Percentiles rank a stretch among this genome's conserved stretches.
These are phyloP conservation scores for Septoria petroselini DNA, from an alignment of 2,329 filamentous ascomycete genomes.

Conservation along the genomic window DNA sequence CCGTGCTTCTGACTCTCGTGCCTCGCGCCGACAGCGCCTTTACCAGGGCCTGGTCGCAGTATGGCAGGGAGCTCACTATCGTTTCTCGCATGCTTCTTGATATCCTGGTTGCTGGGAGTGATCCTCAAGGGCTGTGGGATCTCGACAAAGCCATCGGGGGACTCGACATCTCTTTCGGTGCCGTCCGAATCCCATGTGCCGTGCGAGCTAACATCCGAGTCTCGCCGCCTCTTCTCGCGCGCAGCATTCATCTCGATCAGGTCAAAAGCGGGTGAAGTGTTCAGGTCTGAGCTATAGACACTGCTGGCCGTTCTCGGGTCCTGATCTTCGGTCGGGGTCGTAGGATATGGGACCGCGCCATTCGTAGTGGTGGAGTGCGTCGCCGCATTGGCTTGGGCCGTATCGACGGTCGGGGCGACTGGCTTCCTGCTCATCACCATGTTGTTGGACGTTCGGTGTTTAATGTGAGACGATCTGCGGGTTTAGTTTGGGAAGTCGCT, in stretches of 20 bases:
- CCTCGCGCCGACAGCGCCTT: constrained; percentile 14
- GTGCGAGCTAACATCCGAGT: constrained; percentile 39
- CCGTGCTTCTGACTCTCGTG: constrained; percentile 25
- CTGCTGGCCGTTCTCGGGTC: constrained; percentile 29
- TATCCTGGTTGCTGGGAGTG: constrained; percentile 25
- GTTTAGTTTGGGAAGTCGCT: not conserved
- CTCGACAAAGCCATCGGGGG: constrained; percentile 24
- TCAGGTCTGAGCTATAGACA: constrained; percentile 38
- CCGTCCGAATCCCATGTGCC: constrained; percentile 38
- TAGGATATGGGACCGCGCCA: constrained; percentile 47
- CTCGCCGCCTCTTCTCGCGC: constrained; percentile 29
- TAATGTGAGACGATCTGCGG: not conserved
- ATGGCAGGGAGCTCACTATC: constrained; percentile 30
- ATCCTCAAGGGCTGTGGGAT: constrained; percentile 34
- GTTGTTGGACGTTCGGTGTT: constrained; percentile 29
- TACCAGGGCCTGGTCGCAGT: constrained; percentile 30
- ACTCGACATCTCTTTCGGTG: constrained; percentile 21
- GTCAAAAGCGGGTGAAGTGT: constrained; percentile 41
- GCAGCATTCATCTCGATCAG: constrained; percentile 39
- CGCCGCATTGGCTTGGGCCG: constrained; percentile 36
- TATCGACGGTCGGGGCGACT: constrained; percentile 40
- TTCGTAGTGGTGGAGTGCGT: constrained; percentile 23
- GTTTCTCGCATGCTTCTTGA: constrained; percentile 19
- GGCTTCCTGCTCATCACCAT: constrained; percentile 49
- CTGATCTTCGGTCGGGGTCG: constrained; percentile 39